phyloP scores from a whole-genome alignment of 805 yeast species.

The Zygoascus bituminiphila region DNA sequence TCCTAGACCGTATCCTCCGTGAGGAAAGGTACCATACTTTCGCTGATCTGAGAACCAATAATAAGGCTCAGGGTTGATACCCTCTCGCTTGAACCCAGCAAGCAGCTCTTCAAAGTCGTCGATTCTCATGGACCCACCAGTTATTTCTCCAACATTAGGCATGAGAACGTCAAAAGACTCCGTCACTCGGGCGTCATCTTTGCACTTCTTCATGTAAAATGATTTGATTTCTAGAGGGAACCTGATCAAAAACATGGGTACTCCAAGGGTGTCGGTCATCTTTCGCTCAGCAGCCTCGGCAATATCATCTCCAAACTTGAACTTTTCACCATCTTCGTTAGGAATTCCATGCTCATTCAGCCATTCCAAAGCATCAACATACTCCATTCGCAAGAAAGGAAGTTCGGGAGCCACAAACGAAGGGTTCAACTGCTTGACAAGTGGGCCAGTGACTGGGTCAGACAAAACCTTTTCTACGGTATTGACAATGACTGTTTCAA shows the following conservation, averaged over 20 bases:
- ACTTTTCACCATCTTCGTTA: slow-evolving; percentile 89
- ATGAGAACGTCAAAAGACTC: slow-evolving; percentile 96
- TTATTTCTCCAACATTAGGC: slow-evolving; percentile 99
- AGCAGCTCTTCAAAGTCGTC: slow-evolving; percentile 69
- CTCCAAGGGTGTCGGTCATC: slow-evolving; percentile 93
- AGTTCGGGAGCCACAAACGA: slow-evolving; percentile 68
- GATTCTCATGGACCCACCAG: slow-evolving; percentile 99
- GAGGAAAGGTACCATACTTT: slow-evolving; percentile 95
- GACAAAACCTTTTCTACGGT: slow-evolving; percentile 68
- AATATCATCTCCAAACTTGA: slow-evolving; percentile 96
- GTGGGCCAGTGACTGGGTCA: slow-evolving; percentile 89
- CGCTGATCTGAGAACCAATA: slow-evolving; percentile 96
- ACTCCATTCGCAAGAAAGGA: slow-evolving; percentile 89
- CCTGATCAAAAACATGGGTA: slow-evolving; percentile 82
- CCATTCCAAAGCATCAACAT: slow-evolving; percentile 90
- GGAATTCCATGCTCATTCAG: slow-evolving; percentile 88
- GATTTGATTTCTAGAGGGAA: slow-evolving; percentile 98
- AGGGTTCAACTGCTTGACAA: slow-evolving; percentile 89
- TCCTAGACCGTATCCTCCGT: slow-evolving; percentile 98
- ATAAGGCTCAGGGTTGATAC: slow-evolving; percentile 71
- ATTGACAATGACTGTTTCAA: slow-evolving; percentile 68
- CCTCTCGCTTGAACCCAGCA: slow-evolving; percentile 90
- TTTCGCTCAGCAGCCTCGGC: slow-evolving; percentile 99
- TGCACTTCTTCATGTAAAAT: slow-evolving; percentile 92
- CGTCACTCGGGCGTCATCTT: slow-evolving; percentile 87